Evolutionary conservation across 805 yeast genomes (phyloP), one percentile per base, ranked within the genome.

Genomic region (Candida gorgasii): DNA sequence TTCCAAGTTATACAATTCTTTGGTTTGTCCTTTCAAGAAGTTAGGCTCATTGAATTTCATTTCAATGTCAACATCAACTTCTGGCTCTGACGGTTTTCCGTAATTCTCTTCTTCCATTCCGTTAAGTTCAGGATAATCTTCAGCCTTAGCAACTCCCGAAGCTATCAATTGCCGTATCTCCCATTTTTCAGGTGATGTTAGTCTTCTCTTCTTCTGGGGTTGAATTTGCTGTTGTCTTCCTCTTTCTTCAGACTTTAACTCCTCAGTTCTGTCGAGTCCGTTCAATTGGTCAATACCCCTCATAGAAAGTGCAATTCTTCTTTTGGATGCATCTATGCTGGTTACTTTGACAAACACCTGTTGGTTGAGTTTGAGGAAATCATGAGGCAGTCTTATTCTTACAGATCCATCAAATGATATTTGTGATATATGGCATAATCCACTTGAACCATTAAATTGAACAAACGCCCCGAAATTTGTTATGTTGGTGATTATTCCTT

Each of bases 101-200:
- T 41, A 46, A 3, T 61, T 61, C 13, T 58, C 57, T 26, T 36
- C 34, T 8, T 62, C 59, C 1, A 46, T 46, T 8, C 34, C 52
- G 26, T 50, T 41, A 11, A 83, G 55, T 41, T 82, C 90, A 1
- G 89, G 89, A 54, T 82, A 81, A 47, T 84, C 90, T 2, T 78
- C 72, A 1, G 84, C 77, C 4, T 80, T 70, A 0, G 80, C 78
- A 0, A 79, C 90, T 2, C 95, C 95, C 4, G 92, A 78, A 0
- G 92, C 82, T 18, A 85, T 86, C 34, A 90, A 65, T 57, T 90
- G 97, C 24, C 86, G 72, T 39, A 87, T 73, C 57, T 92, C 97
- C 96, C 97, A 90, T 43, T 89, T 64, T 61, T 90, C 98, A 0
- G 95, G 95, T 0, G 95, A 85, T 0, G 95, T 84, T 26, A 84